Evolutionary conservation across 2,329 filamentous ascomycete species (phyloP).

Genomic region (Tolypocladium guangdongense): DNA sequence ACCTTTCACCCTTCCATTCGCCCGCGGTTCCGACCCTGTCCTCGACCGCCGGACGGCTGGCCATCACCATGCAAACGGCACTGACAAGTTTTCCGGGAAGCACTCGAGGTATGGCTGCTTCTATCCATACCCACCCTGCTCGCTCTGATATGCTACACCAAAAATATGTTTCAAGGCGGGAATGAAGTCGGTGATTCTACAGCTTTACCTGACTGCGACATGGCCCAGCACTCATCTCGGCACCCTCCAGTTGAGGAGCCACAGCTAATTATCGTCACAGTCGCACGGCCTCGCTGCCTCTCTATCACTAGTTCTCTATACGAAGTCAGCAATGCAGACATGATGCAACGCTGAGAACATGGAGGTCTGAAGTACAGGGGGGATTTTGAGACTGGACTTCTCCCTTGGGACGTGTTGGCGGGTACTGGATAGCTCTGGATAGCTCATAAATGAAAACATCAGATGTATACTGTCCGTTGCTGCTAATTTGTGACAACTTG

Average conservation of each 20-base stretch:
- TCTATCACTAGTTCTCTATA: too few species aligned
- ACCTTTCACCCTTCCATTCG: constrained; percentile 2
- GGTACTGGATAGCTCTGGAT: not conserved
- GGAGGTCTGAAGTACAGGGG: not conserved
- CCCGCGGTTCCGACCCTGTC: constrained; percentile 2
- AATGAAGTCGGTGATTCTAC: too few species aligned
- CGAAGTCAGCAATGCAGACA: too few species aligned
- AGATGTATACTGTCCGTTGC: not conserved
- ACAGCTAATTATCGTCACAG: too few species aligned
- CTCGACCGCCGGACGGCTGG: not conserved
- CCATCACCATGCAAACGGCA: too few species aligned
- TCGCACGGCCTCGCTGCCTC: too few species aligned
- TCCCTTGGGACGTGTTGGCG: not conserved
- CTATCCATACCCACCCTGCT: not conserved
- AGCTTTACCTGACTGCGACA: not conserved
- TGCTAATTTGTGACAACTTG: too few species aligned
- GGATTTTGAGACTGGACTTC: not conserved
- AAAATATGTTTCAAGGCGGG: constrained; percentile 26
- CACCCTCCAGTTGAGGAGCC: too few species aligned
- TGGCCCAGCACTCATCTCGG: too few species aligned
- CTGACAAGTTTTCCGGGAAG: too few species aligned
- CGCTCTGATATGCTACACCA: constrained; percentile 6
- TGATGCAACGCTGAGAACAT: too few species aligned
- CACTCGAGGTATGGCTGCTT: not conserved
- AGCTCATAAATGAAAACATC: not conserved